These are phyloP conservation scores for Apiospora phragmitis DNA, from an alignment of 2,329 filamentous ascomycete species.

Conservation along the genomic window DNA sequence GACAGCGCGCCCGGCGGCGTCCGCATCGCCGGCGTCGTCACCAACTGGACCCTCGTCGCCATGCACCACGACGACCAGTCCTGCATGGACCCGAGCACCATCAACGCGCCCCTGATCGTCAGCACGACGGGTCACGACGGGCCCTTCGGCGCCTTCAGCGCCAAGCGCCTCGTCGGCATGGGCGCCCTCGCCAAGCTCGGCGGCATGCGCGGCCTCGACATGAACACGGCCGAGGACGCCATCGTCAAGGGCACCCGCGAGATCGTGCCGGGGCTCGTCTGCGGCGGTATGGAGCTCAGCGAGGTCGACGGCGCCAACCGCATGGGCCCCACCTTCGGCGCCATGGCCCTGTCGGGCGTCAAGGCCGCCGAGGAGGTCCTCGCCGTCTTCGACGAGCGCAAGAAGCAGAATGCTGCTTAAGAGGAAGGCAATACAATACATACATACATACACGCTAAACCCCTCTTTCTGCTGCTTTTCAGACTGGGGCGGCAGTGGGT, in stretches of 20 bases:
- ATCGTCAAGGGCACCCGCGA: slow-evolving; percentile 92
- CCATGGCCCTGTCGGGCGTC: slow-evolving; percentile 84
- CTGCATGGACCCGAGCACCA: slow-evolving; percentile 97
- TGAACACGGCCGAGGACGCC: slow-evolving; percentile 87
- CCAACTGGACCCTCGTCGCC: slow-evolving; percentile 91
- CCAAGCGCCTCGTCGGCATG: slow-evolving; percentile 91
- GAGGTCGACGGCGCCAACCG: slow-evolving; percentile 90
- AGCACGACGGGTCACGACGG: slow-evolving; percentile 90
- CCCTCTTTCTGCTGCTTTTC: too few relatives aligned
- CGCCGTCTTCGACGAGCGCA: slow-evolving; percentile 73
- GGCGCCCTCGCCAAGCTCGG: slow-evolving; percentile 78
- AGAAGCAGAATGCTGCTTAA: slow-evolving; percentile 70
- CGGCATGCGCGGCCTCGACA: slow-evolving; percentile 91
- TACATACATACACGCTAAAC: not conserved
- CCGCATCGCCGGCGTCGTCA: slow-evolving; percentile 84
- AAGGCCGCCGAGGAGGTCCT: slow-evolving; percentile 90
- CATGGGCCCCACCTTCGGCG: slow-evolving; percentile 65
- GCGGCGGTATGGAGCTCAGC: slow-evolving; percentile 92
- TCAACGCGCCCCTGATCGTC: slow-evolving; percentile 87
- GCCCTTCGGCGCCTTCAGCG: slow-evolving; percentile 87
- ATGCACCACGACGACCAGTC: slow-evolving; percentile 88
- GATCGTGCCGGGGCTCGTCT: slow-evolving; percentile 82
- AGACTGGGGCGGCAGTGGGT: too few relatives aligned
- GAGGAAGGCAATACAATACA: not conserved
- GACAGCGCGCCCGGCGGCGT: slow-evolving; percentile 52